Evolutionary conservation across 306 rosid species (phyloP).

Genomic region (Cucurbita maxima): DNA sequence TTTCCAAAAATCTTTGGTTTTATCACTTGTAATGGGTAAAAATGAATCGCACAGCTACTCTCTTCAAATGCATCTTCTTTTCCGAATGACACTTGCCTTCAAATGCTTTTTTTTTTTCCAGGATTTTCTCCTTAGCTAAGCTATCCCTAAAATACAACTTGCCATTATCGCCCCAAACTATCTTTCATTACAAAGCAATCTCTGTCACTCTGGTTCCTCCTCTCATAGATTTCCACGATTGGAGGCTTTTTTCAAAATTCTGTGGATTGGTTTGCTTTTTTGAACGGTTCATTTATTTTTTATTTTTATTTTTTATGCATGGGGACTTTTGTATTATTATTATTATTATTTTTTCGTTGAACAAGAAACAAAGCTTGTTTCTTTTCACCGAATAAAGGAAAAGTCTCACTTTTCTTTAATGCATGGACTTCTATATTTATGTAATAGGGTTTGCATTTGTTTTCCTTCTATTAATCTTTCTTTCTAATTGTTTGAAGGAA

Average conservation of each 20-base stretch:
- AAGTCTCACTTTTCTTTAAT: background rate
- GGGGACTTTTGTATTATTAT: background rate
- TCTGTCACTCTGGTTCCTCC: background rate
- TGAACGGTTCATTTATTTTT: background rate
- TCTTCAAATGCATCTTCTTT: too few species aligned
- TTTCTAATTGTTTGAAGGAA: constrained; percentile 34
- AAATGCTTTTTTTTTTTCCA: too few species aligned
- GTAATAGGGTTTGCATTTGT: background rate
- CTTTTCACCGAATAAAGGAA: too few species aligned
- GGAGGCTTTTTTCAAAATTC: background rate
- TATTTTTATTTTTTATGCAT: background rate
- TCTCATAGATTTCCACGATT: background rate
- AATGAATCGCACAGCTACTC: too few species aligned
- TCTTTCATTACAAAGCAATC: background rate
- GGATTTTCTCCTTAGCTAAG: background rate
- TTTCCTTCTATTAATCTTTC: background rate
- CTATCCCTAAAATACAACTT: background rate
- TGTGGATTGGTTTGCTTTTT: background rate
- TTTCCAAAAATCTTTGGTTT: too few species aligned
- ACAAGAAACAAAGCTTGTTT: too few species aligned
- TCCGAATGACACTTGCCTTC: too few species aligned
- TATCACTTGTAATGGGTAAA: too few species aligned
- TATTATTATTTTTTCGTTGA: too few species aligned
- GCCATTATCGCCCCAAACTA: background rate
- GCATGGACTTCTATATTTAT: background rate